A percentile compares a stretch with the other conserved stretches of the same genome.
Evolutionary conservation across 163 green algal genomes (phyloP).

Genomic region (Coccomyxa subellipsoidea): DNA sequence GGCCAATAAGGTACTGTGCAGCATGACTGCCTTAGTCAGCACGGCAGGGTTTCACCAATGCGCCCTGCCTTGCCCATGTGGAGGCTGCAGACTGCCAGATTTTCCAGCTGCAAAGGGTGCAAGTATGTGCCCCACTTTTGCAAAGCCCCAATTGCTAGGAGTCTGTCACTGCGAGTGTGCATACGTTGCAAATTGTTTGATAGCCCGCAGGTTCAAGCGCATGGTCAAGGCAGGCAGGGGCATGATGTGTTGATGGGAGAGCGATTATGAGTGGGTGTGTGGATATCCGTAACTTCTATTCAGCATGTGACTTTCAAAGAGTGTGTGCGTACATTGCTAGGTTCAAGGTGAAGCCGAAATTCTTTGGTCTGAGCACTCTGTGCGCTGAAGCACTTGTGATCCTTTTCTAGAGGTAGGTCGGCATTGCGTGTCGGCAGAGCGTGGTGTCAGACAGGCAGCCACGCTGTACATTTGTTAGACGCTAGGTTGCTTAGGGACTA

Average conservation of each 20-base stretch:
- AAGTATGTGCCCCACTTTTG: neutral
- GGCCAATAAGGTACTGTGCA: neutral
- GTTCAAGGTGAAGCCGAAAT: neutral
- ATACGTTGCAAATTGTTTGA: neutral
- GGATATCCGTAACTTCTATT: neutral
- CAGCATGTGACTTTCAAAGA: neutral
- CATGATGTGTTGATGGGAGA: neutral
- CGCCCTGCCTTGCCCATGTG: neutral
- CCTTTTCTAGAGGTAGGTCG: neutral
- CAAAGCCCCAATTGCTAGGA: neutral
- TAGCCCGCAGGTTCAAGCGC: too few relatives aligned
- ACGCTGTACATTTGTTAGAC: neutral
- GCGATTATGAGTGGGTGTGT: neutral
- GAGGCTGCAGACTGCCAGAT: neutral
- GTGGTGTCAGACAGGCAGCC: neutral
- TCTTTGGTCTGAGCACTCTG: neutral
- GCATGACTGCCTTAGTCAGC: too few relatives aligned
- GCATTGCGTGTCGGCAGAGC: neutral
- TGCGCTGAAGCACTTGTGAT: neutral
- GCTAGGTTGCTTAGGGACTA: neutral
- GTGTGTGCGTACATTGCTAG: neutral
- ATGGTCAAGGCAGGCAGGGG: neutral
- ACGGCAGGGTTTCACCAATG: too few relatives aligned
- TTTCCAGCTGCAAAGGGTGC: neutral
- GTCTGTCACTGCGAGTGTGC: neutral